Conservation (phyloP, 2,329 filamentous ascomycete genomes). For the Ophiostoma triangulosporum region DNA sequence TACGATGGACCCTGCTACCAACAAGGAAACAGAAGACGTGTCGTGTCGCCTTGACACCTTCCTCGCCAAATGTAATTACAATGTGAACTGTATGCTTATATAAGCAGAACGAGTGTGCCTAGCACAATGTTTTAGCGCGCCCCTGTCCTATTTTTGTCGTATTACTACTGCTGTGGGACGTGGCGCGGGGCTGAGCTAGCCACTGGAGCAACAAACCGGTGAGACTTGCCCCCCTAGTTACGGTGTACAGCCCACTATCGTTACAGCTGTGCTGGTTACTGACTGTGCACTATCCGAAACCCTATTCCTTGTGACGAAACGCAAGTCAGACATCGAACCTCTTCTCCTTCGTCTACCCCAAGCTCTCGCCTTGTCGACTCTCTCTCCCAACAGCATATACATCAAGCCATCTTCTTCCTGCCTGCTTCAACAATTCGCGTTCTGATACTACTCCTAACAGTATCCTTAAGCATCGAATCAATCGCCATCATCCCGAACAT, state of each 20-base stretch:
- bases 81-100: not conserved
- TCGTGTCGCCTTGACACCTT: not conserved
- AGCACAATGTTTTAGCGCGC: conserved; percentile 4
- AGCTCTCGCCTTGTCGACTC: not conserved
- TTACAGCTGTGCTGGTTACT: not conserved
- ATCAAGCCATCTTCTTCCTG: not conserved
- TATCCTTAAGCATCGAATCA: not conserved
- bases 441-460: not conserved
- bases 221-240: not conserved
- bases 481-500: not conserved
- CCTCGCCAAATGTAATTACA: not conserved
- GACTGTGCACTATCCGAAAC: conserved; percentile 10
- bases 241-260: not conserved
- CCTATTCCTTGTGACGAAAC: conserved; percentile 11
- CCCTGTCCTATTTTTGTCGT: conserved; percentile 8
- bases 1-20: not conserved
- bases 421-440: not conserved
- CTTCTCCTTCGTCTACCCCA: not conserved
- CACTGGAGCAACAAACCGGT: not conserved
- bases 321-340: conserved; percentile 8
- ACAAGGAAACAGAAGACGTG: not conserved
- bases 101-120: conserved; percentile 1
- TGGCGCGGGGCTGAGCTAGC: conserved; percentile 10
- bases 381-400: not conserved
- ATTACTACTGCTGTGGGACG: conserved; percentile 2